phyloP scores from a whole-genome alignment of 345 rosid genomes.

The Heritiera fomes region DNA sequence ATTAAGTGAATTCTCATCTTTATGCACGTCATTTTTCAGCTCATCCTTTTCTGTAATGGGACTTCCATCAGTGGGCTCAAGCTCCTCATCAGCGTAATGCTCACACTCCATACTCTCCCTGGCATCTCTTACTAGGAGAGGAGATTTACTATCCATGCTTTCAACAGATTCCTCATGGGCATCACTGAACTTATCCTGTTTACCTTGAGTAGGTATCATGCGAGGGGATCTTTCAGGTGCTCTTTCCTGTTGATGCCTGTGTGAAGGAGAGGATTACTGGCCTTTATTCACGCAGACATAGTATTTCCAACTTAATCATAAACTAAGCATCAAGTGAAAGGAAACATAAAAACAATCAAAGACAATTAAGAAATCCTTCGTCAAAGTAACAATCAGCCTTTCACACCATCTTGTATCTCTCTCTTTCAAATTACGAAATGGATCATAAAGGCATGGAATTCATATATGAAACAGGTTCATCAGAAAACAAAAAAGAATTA shows the following conservation, averaged over 20 bases:
- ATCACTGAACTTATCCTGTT: constrained; percentile 39
- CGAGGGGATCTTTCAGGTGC: constrained; percentile 46
- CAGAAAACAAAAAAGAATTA: neutral
- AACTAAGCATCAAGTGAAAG: constrained; percentile 1
- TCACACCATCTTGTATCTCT: neutral
- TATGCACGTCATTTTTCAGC: constrained; percentile 27
- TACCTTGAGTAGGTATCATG: constrained; percentile 42
- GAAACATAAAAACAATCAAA: neutral
- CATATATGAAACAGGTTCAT: neutral
- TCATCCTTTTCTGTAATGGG: constrained; percentile 54
- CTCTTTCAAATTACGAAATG: neutral
- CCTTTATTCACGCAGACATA: neutral
- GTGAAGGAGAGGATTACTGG: neutral
- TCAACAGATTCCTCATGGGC: constrained; percentile 55
- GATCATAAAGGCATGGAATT: neutral
- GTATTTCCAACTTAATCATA: neutral
- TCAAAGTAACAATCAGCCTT: neutral
- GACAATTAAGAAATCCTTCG: constrained; percentile 1
- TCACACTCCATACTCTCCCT: constrained; percentile 59
- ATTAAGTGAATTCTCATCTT: constrained; percentile 31
- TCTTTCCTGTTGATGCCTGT: constrained; percentile 41
- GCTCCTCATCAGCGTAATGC: constrained; percentile 45
- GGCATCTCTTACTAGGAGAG: constrained; percentile 31
- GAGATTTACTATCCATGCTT: constrained; percentile 63
- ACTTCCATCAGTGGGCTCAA: constrained; percentile 41